phyloP scores from a whole-genome alignment of 495 filamentous ascomycete species.

The Aspergillus diversus region DNA sequence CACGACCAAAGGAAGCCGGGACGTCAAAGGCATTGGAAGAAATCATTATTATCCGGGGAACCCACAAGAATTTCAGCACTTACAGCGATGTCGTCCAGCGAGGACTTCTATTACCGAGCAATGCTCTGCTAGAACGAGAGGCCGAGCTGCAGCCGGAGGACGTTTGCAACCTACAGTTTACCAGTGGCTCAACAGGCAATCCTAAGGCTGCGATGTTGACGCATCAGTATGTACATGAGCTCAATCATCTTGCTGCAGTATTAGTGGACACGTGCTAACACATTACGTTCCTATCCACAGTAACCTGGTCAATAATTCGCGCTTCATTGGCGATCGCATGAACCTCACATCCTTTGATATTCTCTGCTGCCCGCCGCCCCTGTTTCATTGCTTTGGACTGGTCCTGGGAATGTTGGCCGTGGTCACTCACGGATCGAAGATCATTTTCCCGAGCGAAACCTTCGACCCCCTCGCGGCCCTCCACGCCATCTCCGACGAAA shows the following conservation, averaged over 20 bases:
- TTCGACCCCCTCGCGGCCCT: conserved; percentile 64
- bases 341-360: conserved; percentile 61
- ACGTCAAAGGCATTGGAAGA: conserved; percentile 43
- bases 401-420: conserved; percentile 70
- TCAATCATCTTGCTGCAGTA: conserved; percentile 9
- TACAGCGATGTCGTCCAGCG: conserved; percentile 52
- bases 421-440: conserved; percentile 67
- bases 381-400: conserved; percentile 77
- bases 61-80: conserved; percentile 51
- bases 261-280: conserved; percentile 14
- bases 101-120: conserved; percentile 35
- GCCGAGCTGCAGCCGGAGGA: conserved; percentile 58
- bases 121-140: conserved; percentile 48
- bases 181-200: conserved; percentile 69
- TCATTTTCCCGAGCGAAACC: conserved; percentile 66
- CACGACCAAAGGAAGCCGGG: conserved; percentile 37
- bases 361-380: conserved; percentile 70
- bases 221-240: conserved; percentile 55
- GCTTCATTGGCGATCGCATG: conserved; percentile 73
- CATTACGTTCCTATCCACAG: conserved; percentile 31
- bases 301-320: conserved; percentile 71
- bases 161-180: conserved; percentile 73
- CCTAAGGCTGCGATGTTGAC: conserved; percentile 79
- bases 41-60: conserved; percentile 59
- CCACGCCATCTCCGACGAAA: conserved; percentile 61